These are phyloP conservation scores for Psidium friedrichsthalianum DNA, from an alignment of 345 rosid genomes.

Conservation along the genomic window DNA sequence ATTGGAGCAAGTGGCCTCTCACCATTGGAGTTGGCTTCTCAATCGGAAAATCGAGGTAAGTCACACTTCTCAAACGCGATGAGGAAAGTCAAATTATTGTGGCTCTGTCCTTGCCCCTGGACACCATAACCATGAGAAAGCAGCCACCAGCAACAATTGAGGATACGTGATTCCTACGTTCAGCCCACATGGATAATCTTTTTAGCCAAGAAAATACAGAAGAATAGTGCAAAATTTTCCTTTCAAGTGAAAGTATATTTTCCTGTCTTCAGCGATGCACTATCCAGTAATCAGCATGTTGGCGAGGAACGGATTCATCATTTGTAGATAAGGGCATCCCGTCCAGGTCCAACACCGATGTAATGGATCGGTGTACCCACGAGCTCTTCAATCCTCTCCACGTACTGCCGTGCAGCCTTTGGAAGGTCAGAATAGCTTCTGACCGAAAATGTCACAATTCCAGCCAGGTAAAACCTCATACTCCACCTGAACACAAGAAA, in stretches of 20 bases:
- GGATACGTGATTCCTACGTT: not conserved
- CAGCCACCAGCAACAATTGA: not conserved
- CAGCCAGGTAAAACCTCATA: conserved; percentile 92
- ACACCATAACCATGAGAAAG: not conserved
- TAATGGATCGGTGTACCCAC: conserved; percentile 76
- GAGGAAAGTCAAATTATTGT: not conserved
- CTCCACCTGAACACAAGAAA: conserved; percentile 44
- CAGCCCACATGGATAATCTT: not conserved
- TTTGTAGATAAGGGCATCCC: conserved; percentile 83
- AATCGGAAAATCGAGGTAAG: not conserved
- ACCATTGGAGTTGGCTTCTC: not conserved
- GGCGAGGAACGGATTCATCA: conserved; percentile 6
- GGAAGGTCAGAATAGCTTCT: conserved; percentile 83
- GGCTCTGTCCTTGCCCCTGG: not conserved
- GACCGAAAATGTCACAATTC: conserved; percentile 62
- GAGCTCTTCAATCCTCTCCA: conserved; percentile 87
- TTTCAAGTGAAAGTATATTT: not conserved
- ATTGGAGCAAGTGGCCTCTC: not conserved
- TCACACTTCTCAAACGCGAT: not conserved
- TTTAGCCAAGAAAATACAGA: not conserved
- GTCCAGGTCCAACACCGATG: conserved; percentile 89
- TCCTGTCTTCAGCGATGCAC: not conserved
- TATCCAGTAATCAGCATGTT: not conserved
- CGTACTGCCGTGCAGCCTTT: conserved; percentile 59
- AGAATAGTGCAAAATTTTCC: not conserved